Conservation (phyloP, 441 rosid genomes). For the Melastoma candidum region DNA sequence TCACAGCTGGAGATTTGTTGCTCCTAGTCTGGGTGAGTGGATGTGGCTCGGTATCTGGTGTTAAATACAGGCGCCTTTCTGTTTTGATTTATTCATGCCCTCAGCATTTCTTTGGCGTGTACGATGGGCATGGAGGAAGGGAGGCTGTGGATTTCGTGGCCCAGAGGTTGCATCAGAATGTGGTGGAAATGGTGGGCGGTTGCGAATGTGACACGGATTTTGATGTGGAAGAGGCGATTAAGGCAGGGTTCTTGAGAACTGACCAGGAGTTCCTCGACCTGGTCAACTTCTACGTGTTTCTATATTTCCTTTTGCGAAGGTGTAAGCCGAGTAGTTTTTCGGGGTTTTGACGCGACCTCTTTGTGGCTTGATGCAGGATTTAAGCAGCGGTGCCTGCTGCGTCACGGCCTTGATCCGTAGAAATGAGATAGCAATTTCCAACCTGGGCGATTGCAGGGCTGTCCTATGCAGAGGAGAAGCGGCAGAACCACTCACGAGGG, state of each 20-base stretch:
- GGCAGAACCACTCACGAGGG: conserved; percentile 63
- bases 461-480: conserved; percentile 56
- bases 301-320: too few relatives aligned
- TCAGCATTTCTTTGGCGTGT: conserved; percentile 77
- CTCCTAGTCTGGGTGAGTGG: too few relatives aligned
- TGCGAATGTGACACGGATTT: conserved; percentile 15
- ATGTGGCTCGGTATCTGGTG: not conserved
- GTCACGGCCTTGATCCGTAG: conserved; percentile 65
- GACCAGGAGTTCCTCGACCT: conserved; percentile 55
- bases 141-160: conserved; percentile 69
- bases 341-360: not conserved
- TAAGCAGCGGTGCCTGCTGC: conserved; percentile 71
- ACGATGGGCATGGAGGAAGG: conserved; percentile 80
- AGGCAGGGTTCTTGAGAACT: conserved; percentile 60
- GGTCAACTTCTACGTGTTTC: conserved; percentile 21
- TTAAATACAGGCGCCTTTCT: not conserved
- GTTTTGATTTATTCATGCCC: not conserved
- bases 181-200: conserved; percentile 44
- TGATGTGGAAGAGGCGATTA: conserved; percentile 54
- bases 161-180: conserved; percentile 55
- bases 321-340: too few relatives aligned
- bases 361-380: conserved; percentile 37
- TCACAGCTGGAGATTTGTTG: not conserved
- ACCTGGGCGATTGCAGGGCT: conserved; percentile 78
- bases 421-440: conserved; percentile 50